These are phyloP conservation scores for Pilaira anomala DNA, from an alignment of 192 early-diverging fungal species.

Conservation along the genomic window DNA sequence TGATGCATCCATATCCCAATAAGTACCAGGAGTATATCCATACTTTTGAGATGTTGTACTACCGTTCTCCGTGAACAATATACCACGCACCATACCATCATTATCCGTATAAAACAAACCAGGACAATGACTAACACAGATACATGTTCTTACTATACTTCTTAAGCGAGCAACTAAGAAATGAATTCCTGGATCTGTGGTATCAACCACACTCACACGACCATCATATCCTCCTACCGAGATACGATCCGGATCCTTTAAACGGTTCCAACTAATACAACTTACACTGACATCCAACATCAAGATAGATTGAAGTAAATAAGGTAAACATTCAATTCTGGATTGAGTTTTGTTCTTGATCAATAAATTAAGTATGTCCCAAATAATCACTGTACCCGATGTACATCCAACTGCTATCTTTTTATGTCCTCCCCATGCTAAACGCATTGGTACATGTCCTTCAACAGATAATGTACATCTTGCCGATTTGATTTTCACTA, in stretches of 20 bases:
- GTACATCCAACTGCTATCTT: conserved; percentile 14
- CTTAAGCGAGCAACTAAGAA: neutral
- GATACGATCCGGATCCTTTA: conserved; percentile 4
- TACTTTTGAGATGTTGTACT: neutral
- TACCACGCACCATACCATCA: neutral
- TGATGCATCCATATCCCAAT: conserved; percentile 10
- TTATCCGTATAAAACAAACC: neutral
- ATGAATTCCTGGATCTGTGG: conserved; percentile 14
- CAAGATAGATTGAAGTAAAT: conserved; percentile 3
- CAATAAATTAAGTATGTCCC: conserved; percentile 12
- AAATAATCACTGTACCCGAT: conserved; percentile 5
- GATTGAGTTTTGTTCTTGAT: neutral
- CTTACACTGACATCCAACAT: conserved; percentile 1
- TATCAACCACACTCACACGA: neutral
- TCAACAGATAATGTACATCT: conserved; percentile 7
- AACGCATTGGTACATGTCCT: neutral
- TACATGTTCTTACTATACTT: conserved; percentile 1
- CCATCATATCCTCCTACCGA: conserved; percentile 12
- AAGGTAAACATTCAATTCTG: neutral
- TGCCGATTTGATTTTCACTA: conserved; percentile 18
- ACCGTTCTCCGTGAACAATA: neutral
- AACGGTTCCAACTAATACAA: conserved; percentile 1
- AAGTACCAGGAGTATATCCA: neutral
- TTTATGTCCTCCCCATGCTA: conserved; percentile 23
- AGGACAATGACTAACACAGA: neutral